Evolutionary conservation across 495 filamentous ascomycete species (phyloP).

Genomic region (Tetracladium marchalianum): DNA sequence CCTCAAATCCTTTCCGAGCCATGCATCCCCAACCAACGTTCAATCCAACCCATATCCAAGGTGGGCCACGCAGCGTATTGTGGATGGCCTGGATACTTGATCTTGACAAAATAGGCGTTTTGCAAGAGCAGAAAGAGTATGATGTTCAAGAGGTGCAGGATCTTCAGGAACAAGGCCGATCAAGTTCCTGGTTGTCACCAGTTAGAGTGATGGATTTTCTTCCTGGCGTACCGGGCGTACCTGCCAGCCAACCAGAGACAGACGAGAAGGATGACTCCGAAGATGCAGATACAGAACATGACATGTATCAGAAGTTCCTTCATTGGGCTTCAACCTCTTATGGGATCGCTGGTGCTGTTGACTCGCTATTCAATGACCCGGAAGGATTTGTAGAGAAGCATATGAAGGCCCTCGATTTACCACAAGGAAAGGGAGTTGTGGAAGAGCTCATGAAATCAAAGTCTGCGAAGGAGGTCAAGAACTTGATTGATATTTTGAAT

Average conservation of each 20-base stretch:
- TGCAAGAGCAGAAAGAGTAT: constrained; percentile 5
- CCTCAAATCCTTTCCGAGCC: neutral
- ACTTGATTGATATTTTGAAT: neutral
- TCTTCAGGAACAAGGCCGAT: too few species aligned
- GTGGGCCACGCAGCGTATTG: neutral
- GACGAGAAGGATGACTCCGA: neutral
- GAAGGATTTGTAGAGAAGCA: neutral
- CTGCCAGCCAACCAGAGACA: neutral
- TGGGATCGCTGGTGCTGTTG: neutral
- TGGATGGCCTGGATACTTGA: constrained; percentile 3
- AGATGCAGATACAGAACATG: constrained; percentile 12
- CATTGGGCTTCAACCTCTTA: neutral
- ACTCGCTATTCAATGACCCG: neutral
- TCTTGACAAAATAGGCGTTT: neutral
- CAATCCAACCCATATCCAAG: neutral
- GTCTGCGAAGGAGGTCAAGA: neutral
- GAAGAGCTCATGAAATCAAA: neutral
- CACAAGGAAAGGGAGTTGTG: neutral
- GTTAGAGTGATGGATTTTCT: neutral
- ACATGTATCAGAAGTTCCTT: constrained; percentile 17
- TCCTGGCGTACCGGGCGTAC: neutral
- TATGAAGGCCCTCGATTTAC: neutral
- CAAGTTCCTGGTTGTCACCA: neutral
- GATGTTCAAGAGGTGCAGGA: too few species aligned
- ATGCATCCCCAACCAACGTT: too few species aligned